These are phyloP conservation scores for Flaveria ramosissima DNA, from an alignment of 129 eudicot genomes.

Conservation along the genomic window DNA sequence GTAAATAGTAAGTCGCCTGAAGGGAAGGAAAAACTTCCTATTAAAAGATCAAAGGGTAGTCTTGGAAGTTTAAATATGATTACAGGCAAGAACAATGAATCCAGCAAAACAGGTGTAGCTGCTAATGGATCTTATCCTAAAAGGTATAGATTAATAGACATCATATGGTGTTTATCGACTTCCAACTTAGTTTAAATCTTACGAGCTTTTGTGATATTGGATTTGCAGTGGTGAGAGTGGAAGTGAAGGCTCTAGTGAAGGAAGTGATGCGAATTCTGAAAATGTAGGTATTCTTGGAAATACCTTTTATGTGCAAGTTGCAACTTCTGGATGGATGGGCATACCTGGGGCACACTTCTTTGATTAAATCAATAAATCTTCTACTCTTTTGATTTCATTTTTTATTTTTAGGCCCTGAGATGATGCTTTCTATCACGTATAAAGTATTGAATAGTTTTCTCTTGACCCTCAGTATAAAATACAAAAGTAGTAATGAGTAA, in stretches of 20 bases:
- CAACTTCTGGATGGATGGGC: not conserved
- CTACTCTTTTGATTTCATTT: not conserved
- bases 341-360: not conserved
- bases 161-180: not conserved
- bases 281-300: constrained; percentile 56
- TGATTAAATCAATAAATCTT: not conserved
- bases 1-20: constrained; percentile 71
- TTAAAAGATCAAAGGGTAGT: constrained; percentile 92
- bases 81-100: constrained; percentile 62
- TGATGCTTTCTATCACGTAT: no score
- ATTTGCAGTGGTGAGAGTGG: constrained; percentile 84
- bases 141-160: constrained; percentile 49
- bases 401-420: not conserved
- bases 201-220: constrained; percentile 22
- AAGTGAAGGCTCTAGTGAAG: constrained; percentile 90
- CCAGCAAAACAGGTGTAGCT: constrained; percentile 65
- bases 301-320: not conserved
- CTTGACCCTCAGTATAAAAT: no score
- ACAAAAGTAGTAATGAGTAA: no score
- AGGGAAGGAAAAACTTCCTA: constrained; percentile 90
- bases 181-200: constrained; percentile 6
- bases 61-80: constrained; percentile 91
- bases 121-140: constrained; percentile 80
- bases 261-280: constrained; percentile 92
- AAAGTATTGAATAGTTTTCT: no score